Evolutionary conservation across 805 yeast species (phyloP).

Genomic region (Metschnikowia arizonensis): DNA sequence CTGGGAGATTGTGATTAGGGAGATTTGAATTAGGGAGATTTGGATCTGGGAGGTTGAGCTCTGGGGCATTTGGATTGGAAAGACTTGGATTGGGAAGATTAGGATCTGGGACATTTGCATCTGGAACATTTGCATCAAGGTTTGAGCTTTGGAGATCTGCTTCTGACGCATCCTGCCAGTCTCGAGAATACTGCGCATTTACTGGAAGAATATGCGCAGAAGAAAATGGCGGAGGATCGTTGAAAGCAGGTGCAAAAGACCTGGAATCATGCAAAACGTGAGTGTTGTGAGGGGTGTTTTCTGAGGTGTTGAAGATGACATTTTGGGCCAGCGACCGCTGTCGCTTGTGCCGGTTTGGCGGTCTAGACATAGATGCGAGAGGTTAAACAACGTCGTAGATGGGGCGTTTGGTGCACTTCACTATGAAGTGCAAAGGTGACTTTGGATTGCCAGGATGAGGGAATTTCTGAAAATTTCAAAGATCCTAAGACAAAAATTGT

Average conservation of each 20-base stretch:
- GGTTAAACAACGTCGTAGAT: background rate
- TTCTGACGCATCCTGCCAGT: background rate
- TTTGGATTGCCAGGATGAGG: background rate
- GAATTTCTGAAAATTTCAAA: background rate
- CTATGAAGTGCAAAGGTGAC: background rate
- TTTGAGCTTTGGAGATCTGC: background rate
- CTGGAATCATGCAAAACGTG: background rate
- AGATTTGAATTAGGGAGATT: background rate
- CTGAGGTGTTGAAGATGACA: background rate
- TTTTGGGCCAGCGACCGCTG: conserved; percentile 8
- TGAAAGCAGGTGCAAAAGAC: background rate
- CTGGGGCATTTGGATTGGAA: background rate
- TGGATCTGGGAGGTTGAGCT: no score
- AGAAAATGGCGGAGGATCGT: background rate
- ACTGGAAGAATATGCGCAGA: background rate
- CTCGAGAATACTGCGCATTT: background rate
- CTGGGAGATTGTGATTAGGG: background rate
- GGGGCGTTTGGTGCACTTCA: background rate
- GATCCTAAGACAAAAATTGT: background rate
- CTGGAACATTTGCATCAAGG: background rate
- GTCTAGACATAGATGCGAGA: background rate
- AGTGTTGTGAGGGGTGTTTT: background rate
- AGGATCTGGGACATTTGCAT: background rate
- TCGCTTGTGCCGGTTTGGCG: conserved; percentile 7
- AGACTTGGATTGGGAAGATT: background rate